phyloP scores from a whole-genome alignment of 257 asterid species.

The Dorcoceras hygrometricum region DNA sequence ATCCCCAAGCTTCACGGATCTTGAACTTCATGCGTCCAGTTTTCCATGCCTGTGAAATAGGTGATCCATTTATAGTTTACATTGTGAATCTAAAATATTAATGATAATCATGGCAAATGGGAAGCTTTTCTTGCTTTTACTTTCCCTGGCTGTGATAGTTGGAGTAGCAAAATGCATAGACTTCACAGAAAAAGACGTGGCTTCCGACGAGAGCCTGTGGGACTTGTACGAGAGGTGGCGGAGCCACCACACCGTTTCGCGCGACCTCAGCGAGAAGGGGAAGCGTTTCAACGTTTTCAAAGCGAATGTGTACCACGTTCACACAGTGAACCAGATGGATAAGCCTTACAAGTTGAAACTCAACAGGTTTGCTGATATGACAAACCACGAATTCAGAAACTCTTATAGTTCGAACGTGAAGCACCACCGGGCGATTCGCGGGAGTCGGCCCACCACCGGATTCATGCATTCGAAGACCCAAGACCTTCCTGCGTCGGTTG shows the following conservation, averaged over 20 bases:
- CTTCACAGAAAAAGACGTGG: conserved; percentile 66
- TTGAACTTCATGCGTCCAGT: neutral
- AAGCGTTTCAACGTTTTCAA: conserved; percentile 81
- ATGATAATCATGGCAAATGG: conserved; percentile 31
- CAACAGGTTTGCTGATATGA: conserved; percentile 75
- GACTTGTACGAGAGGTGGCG: conserved; percentile 75
- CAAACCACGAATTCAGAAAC: conserved; percentile 62
- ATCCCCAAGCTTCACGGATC: neutral
- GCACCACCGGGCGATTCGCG: conserved; percentile 61
- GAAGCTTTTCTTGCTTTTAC: conserved; percentile 34
- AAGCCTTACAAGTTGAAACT: conserved; percentile 80
- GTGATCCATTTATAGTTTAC: no score
- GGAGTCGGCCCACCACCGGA: conserved; percentile 38
- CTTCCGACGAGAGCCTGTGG: conserved; percentile 82
- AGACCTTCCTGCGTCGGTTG: conserved; percentile 57
- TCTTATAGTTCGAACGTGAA: conserved; percentile 61
- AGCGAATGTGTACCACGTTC: conserved; percentile 64
- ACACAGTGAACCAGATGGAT: conserved; percentile 66
- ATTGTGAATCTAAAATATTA: conserved; percentile 17
- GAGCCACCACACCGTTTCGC: conserved; percentile 69
- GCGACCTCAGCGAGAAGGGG: conserved; percentile 58
- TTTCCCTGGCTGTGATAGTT: conserved; percentile 33
- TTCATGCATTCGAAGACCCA: conserved; percentile 50
- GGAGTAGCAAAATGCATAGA: conserved; percentile 50
- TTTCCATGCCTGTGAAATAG: no score